A percentile compares a stretch with the other conserved stretches of the same genome.
Evolutionary conservation across 1,284 basidiomycete genomes (phyloP).

Genomic region (Leccinum subrobustum): DNA sequence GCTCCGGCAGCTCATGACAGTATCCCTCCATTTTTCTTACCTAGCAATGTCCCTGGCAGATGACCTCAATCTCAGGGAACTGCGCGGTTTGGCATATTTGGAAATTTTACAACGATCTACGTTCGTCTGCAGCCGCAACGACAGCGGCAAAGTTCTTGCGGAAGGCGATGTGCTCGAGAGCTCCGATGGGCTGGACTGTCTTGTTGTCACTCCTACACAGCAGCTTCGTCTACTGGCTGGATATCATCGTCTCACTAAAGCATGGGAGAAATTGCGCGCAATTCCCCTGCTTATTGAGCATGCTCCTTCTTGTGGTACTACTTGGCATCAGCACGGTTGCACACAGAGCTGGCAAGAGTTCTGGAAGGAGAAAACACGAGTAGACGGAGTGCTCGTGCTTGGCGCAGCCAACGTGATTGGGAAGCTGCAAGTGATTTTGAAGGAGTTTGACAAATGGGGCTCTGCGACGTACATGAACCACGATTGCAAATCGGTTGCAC

Average conservation of each 20-base stretch:
- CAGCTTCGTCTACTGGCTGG: slow-evolving; percentile 62
- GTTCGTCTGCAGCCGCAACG: slow-evolving; percentile 38
- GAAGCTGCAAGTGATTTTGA: slow-evolving; percentile 54
- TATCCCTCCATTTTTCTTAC: slow-evolving; percentile 60
- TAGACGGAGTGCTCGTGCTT: slow-evolving; percentile 53
- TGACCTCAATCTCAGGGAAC: slow-evolving; percentile 53
- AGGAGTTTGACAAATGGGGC: slow-evolving; percentile 65
- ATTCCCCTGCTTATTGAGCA: slow-evolving; percentile 59
- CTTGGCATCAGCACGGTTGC: slow-evolving; percentile 69
- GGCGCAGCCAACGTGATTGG: slow-evolving; percentile 64
- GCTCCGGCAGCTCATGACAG: slow-evolving; percentile 54
- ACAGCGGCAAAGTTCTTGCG: slow-evolving; percentile 13
- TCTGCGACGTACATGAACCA: slow-evolving; percentile 71
- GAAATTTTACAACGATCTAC: slow-evolving; percentile 63
- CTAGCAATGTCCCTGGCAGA: slow-evolving; percentile 68
- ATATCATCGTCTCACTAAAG: slow-evolving; percentile 58
- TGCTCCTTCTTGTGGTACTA: slow-evolving; percentile 54
- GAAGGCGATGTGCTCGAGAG: slow-evolving; percentile 33
- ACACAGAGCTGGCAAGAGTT: slow-evolving; percentile 65
- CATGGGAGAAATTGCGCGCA: slow-evolving; percentile 60
- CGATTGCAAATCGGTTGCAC: slow-evolving; percentile 59
- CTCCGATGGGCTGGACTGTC: slow-evolving; percentile 39
- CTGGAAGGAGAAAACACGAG: slow-evolving; percentile 66
- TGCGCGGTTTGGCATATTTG: slow-evolving; percentile 64
- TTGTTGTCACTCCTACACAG: slow-evolving; percentile 53